These are phyloP conservation scores for Phyllosticta citrichinensis DNA, from an alignment of 2,329 filamentous ascomycete genomes.

Conservation along the genomic window DNA sequence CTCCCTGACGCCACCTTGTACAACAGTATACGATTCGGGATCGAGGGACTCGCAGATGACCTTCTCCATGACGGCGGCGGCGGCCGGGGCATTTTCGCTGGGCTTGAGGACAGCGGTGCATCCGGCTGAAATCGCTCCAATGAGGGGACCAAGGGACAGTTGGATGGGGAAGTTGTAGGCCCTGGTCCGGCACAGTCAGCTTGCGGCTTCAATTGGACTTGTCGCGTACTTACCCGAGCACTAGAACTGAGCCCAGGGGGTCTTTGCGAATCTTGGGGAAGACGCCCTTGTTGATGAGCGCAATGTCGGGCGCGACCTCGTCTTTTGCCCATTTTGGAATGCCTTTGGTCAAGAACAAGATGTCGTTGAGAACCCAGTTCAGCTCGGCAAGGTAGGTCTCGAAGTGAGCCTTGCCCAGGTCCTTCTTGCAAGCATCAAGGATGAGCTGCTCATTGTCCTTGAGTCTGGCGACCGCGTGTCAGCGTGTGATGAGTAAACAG, in stretches of 20 bases:
- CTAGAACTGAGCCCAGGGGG: conserved; percentile 69
- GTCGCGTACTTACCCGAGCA: conserved; percentile 57
- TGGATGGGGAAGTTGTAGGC: conserved; percentile 92
- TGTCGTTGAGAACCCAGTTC: conserved; percentile 70
- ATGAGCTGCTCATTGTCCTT: conserved; percentile 68
- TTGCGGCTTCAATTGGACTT: not conserved
- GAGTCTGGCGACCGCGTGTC: conserved; percentile 34
- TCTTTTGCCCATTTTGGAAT: conserved; percentile 76
- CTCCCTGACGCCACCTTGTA: conserved; percentile 75
- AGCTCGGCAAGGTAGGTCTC: conserved; percentile 69
- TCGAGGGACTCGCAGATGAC: conserved; percentile 70
- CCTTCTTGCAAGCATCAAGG: conserved; percentile 62
- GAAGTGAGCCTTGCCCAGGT: conserved; percentile 67
- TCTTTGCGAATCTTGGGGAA: conserved; percentile 74
- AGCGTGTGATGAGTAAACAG: conserved; percentile 10
- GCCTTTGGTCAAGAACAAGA: conserved; percentile 66
- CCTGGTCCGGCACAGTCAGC: conserved; percentile 25
- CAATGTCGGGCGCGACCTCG: conserved; percentile 61
- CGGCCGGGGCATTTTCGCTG: conserved; percentile 67
- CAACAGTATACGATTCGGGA: conserved; percentile 59
- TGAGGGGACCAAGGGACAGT: conserved; percentile 64
- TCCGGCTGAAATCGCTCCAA: conserved; percentile 86
- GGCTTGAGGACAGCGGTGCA: conserved; percentile 89
- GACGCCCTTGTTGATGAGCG: conserved; percentile 57
- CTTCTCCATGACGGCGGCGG: conserved; percentile 69